These are phyloP conservation scores for Limonium bicolor DNA, from an alignment of 148 eudicot genomes.

Conservation along the genomic window DNA sequence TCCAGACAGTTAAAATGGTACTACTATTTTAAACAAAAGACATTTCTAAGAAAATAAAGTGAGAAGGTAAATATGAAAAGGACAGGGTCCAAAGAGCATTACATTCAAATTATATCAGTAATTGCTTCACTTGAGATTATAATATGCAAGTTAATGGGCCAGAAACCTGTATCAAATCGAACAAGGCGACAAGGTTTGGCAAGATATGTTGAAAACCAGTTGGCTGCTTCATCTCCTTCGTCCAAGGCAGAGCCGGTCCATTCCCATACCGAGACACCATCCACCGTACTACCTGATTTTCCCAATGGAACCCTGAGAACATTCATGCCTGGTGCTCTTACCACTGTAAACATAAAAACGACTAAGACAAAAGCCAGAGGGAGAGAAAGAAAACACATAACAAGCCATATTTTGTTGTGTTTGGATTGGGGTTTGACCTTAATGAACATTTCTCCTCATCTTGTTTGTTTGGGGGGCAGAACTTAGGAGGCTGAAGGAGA, in stretches of 20 bases:
- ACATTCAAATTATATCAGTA: not conserved
- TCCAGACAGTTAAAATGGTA: not conserved
- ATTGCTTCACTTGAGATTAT: not conserved
- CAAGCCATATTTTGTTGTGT: too few species aligned
- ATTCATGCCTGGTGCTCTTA: conserved; percentile 71
- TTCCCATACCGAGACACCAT: conserved; percentile 71
- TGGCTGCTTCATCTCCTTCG: conserved; percentile 61
- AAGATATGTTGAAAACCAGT: conserved; percentile 63
- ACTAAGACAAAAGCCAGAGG: too few species aligned
- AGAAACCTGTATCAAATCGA: conserved; percentile 62
- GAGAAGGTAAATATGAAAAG: not conserved
- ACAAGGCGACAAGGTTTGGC: conserved; percentile 66
- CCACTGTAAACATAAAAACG: conserved; percentile 18
- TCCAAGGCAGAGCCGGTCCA: conserved; percentile 86
- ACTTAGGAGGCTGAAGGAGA: too few species aligned
- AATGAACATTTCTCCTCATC: too few species aligned
- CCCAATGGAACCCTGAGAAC: conserved; percentile 43
- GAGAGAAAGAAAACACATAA: too few species aligned
- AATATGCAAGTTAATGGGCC: not conserved
- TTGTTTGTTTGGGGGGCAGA: too few species aligned
- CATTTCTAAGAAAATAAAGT: not conserved
- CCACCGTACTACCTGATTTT: conserved; percentile 33
- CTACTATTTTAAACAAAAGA: not conserved
- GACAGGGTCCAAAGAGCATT: not conserved
- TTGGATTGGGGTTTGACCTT: too few species aligned